Evolutionary conservation across 2,329 filamentous ascomycete genomes (phyloP).

Genomic region (Diaporthe citri): DNA sequence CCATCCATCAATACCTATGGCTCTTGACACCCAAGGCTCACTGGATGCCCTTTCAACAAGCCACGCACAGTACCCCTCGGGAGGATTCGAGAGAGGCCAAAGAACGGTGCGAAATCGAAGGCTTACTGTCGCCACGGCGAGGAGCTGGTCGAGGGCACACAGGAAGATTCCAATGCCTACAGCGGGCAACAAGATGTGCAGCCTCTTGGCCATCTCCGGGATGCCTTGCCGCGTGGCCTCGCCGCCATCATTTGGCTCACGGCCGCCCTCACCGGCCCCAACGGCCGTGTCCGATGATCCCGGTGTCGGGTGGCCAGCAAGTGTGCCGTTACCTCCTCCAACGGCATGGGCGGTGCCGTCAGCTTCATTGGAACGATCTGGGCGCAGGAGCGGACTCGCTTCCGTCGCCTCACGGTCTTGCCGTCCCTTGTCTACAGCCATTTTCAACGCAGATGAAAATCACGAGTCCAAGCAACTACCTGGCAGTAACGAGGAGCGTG

Average conservation of each 20-base stretch:
- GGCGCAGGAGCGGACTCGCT: conserved; percentile 36
- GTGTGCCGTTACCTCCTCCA: not conserved
- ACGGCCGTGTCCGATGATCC: conserved; percentile 2
- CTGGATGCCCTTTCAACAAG: not conserved
- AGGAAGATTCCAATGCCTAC: conserved; percentile 68
- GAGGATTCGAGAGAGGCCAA: not conserved
- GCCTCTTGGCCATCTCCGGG: conserved; percentile 50
- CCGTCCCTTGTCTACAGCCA: conserved; percentile 21
- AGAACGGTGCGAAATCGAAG: not conserved
- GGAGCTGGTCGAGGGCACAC: conserved; percentile 80
- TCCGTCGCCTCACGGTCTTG: conserved; percentile 5
- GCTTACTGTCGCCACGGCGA: conserved; percentile 73
- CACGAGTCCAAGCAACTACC: not conserved
- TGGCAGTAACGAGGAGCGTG: not conserved
- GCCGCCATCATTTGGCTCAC: not conserved
- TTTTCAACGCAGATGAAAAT: conserved; percentile 1
- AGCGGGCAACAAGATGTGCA: conserved; percentile 54
- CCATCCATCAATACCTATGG: not conserved
- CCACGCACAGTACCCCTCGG: no score
- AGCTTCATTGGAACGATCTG: not conserved
- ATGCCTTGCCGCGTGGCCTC: conserved; percentile 42
- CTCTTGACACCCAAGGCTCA: not conserved
- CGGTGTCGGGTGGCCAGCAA: conserved; percentile 7
- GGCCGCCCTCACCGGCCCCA: not conserved
- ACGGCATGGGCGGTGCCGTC: not conserved